A percentile compares a stretch with the other conserved stretches of the same genome.
Evolutionary conservation across 805 yeast genomes (phyloP).

Genomic region (Hanseniaspora pseudoguilliermondii): DNA sequence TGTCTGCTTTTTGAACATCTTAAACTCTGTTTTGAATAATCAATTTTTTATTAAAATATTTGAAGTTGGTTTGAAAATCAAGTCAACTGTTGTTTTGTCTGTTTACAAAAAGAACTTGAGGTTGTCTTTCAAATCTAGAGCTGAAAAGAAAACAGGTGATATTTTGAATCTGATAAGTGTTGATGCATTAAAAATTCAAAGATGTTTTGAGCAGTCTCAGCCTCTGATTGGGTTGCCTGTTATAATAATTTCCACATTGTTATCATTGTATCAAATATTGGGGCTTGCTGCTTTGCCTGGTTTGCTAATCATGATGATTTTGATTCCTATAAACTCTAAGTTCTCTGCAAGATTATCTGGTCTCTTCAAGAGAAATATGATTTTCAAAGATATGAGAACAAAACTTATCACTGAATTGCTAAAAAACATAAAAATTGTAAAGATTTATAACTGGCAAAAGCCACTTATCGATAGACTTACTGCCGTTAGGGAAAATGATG

Average conservation of each 20-base stretch:
- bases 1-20: slow-evolving; percentile 50
- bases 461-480: slow-evolving; percentile 44
- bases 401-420: slow-evolving; percentile 46
- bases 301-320: slow-evolving; percentile 36
- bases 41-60: slow-evolving; percentile 49
- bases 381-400: slow-evolving; percentile 47
- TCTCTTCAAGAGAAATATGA: slow-evolving; percentile 46
- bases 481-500: slow-evolving; percentile 45
- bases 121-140: slow-evolving; percentile 52
- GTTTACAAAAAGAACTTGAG: slow-evolving; percentile 57
- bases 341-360: slow-evolving; percentile 35
- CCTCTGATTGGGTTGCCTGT: slow-evolving; percentile 48
- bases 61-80: slow-evolving; percentile 52
- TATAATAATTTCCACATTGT: slow-evolving; percentile 40
- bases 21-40: slow-evolving; percentile 54
- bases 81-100: slow-evolving; percentile 50
- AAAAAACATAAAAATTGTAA: slow-evolving; percentile 48
- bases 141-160: slow-evolving; percentile 56
- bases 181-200: slow-evolving; percentile 56
- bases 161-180: slow-evolving; percentile 68
- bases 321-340: slow-evolving; percentile 46
- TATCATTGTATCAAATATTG: slow-evolving; percentile 42
- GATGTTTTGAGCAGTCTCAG: slow-evolving; percentile 41
- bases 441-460: slow-evolving; percentile 57
- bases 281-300: slow-evolving; percentile 53